Evolutionary conservation across 805 yeast species (phyloP).

Genomic region (Jamesozyma hellenica): DNA sequence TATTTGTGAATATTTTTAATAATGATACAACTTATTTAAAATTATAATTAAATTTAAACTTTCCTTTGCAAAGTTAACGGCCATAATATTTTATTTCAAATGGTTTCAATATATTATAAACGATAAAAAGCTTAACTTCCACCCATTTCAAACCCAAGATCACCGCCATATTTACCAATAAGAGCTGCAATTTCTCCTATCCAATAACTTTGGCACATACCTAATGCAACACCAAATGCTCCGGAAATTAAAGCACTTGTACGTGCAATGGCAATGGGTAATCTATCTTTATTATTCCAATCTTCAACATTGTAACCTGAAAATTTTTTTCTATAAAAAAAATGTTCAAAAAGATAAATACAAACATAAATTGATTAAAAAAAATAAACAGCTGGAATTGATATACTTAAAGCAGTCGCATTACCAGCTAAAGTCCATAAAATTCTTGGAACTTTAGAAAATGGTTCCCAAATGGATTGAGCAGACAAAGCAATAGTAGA

Average conservation of each 20-base stretch:
- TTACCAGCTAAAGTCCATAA: conserved; percentile 74
- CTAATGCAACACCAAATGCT: conserved; percentile 74
- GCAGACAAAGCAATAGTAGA: conserved; percentile 83
- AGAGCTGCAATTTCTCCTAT: conserved; percentile 52
- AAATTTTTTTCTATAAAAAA: conserved; percentile 59
- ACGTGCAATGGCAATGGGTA: conserved; percentile 77
- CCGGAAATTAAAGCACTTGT: conserved; percentile 70
- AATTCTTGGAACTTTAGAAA: conserved; percentile 69
- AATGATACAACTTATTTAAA: too few relatives aligned
- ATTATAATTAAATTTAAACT: too few relatives aligned
- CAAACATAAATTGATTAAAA: conserved; percentile 79
- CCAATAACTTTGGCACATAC: conserved; percentile 85
- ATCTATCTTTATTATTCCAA: conserved; percentile 45
- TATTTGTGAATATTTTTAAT: too few relatives aligned
- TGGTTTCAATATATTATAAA: conserved; percentile 48
- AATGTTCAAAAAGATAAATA: conserved; percentile 71
- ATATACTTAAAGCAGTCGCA: conserved; percentile 67
- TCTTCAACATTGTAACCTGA: conserved; percentile 52
- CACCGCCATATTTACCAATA: conserved; percentile 69
- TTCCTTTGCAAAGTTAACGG: conserved; percentile 21
- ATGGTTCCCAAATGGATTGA: conserved; percentile 72
- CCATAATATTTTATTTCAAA: conserved; percentile 57
- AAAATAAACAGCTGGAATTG: conserved; percentile 78
- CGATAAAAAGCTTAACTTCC: conserved; percentile 53
- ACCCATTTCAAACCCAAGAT: conserved; percentile 76